These are phyloP conservation scores for Colletotrichum sansevieriae DNA, from an alignment of 2,329 filamentous ascomycete genomes.

Conservation along the genomic window DNA sequence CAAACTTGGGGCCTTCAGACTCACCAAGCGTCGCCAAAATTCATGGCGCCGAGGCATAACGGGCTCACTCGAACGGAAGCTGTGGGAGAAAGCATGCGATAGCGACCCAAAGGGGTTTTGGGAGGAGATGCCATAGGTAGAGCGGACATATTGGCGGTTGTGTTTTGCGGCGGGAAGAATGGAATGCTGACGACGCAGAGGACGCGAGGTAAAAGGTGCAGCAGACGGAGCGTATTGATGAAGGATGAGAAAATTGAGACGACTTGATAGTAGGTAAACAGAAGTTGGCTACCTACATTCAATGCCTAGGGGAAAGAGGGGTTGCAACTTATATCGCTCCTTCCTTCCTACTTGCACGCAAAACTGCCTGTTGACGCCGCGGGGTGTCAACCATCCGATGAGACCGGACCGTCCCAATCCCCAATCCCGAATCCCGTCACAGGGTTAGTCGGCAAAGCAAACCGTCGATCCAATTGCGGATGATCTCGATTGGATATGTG, in stretches of 20 bases:
- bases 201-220: background rate
- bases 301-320: constrained; percentile 6
- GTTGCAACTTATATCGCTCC: constrained; percentile 16
- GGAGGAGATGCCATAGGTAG: constrained; percentile 60
- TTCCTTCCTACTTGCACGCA: constrained; percentile 13
- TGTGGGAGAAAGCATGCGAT: constrained; percentile 75
- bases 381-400: background rate
- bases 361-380: background rate
- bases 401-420: background rate
- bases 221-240: too few species aligned
- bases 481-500: constrained; percentile 36
- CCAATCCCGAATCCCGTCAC: background rate
- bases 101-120: constrained; percentile 72
- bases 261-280: too few species aligned
- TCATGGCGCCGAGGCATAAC: constrained; percentile 74
- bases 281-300: too few species aligned
- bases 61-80: constrained; percentile 77
- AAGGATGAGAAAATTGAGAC: too few species aligned
- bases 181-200: constrained; percentile 4
- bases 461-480: background rate
- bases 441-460: background rate
- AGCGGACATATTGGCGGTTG: constrained; percentile 45
- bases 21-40: constrained; percentile 70
- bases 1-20: background rate
- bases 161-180: background rate